Evolutionary conservation across 176 grass and related monocot species (phyloP).

Genomic region (Rhynchospora breviuscula): DNA sequence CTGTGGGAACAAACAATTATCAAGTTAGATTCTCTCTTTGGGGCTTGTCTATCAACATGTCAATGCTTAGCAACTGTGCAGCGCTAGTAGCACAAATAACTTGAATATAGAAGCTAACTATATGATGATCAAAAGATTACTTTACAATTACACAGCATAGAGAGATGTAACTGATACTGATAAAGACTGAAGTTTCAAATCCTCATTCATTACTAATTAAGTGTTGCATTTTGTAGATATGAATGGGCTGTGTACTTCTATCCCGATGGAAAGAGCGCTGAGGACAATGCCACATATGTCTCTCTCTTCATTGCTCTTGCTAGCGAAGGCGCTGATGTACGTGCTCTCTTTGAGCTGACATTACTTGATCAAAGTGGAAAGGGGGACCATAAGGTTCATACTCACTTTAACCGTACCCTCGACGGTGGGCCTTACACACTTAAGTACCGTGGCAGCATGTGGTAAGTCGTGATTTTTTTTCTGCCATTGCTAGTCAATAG

Average conservation of each 20-base stretch:
- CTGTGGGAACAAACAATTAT: no score
- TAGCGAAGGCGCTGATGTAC: conserved; percentile 86
- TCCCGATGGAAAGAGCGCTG: conserved; percentile 88
- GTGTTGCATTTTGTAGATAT: conserved; percentile 16
- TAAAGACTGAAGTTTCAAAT: background rate
- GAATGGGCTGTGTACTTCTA: conserved; percentile 98
- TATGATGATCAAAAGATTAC: background rate
- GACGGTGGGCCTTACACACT: conserved; percentile 90
- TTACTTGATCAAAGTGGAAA: conserved; percentile 92
- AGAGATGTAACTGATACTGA: background rate
- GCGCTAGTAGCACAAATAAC: background rate
- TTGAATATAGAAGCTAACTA: background rate
- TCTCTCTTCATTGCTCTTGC: conserved; percentile 94
- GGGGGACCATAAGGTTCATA: conserved; percentile 80
- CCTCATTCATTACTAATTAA: background rate
- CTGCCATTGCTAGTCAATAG: background rate
- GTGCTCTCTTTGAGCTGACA: conserved; percentile 93
- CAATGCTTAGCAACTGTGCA: background rate
- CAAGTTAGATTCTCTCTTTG: background rate
- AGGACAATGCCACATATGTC: conserved; percentile 73
- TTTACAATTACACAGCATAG: background rate
- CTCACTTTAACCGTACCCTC: conserved; percentile 70
- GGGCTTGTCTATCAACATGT: background rate
- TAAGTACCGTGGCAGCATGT: conserved; percentile 95
- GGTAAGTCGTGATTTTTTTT: conserved; percentile 31